A percentile compares a stretch with the other conserved stretches of the same genome.
phyloP scores from a whole-genome alignment of 176 grass and related monocot species.

The Eragrostis curvula region DNA sequence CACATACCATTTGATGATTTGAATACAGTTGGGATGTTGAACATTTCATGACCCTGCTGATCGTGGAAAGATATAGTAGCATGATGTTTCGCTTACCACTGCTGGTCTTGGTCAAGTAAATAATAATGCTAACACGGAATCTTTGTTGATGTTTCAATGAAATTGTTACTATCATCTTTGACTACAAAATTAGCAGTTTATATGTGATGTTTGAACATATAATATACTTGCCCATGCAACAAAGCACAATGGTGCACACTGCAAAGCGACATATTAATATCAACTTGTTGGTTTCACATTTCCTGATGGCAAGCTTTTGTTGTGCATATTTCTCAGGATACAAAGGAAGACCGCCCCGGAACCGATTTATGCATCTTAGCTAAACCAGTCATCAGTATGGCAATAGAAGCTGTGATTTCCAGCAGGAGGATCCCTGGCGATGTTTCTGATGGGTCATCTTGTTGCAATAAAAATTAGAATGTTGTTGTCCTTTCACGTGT shows the following conservation, averaged over 20 bases:
- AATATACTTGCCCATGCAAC: background rate
- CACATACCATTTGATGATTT: background rate
- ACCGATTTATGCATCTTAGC: slow-evolving; percentile 64
- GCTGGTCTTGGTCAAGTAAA: background rate
- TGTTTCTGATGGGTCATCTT: background rate
- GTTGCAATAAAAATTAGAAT: background rate
- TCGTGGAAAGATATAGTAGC: background rate
- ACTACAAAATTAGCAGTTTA: background rate
- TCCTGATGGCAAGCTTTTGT: background rate
- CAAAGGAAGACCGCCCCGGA: slow-evolving; percentile 63
- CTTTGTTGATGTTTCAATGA: background rate
- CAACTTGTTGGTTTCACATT: background rate
- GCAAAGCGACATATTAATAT: background rate
- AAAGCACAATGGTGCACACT: background rate
- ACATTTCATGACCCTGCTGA: background rate
- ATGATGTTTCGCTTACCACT: background rate
- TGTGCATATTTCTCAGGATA: slow-evolving; percentile 62
- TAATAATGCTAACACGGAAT: background rate
- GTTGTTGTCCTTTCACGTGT: background rate
- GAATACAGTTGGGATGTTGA: background rate
- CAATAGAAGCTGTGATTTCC: slow-evolving; percentile 1
- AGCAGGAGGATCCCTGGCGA: background rate
- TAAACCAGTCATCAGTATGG: background rate
- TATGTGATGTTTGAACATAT: too few species aligned
- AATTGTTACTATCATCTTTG: background rate